Percentiles rank a stretch among this genome's conserved stretches.
phyloP scores from a whole-genome alignment of 2,329 filamentous ascomycete genomes.

The Neocucurbitaria cava region DNA sequence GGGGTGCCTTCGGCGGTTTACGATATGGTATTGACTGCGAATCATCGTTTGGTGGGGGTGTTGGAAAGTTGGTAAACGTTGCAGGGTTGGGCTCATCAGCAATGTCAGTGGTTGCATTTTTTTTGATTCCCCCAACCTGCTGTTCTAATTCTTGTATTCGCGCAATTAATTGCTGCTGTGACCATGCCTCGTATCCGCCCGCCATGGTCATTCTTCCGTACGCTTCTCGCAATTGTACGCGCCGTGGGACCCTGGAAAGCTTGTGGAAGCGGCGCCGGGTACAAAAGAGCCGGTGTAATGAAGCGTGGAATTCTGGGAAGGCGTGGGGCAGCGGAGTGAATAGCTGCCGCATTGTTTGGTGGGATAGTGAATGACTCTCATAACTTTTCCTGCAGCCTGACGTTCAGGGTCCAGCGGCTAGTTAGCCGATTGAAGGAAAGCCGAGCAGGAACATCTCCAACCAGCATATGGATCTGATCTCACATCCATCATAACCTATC shows the following conservation, averaged over 20 bases:
- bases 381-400: constrained; percentile 36
- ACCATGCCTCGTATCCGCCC: constrained; percentile 41
- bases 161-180: constrained; percentile 43
- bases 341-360: constrained; percentile 34
- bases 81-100: constrained; percentile 6
- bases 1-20: constrained; percentile 44
- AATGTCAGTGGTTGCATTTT: background rate
- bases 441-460: background rate
- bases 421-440: constrained; percentile 16
- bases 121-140: constrained; percentile 10
- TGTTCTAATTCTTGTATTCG: constrained; percentile 43
- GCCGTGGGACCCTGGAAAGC: constrained; percentile 40
- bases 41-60: background rate
- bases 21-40: constrained; percentile 23
- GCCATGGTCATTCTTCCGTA: constrained; percentile 27
- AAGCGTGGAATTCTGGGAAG: constrained; percentile 36
- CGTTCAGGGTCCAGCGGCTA: constrained; percentile 32
- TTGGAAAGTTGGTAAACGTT: constrained; percentile 6
- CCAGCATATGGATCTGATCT: background rate
- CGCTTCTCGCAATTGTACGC: constrained; percentile 23
- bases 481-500: background rate
- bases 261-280: constrained; percentile 39
- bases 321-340: constrained; percentile 30
- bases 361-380: constrained; percentile 22
- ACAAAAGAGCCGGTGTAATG: constrained; percentile 39